Conservation (phyloP, 768 basidiomycete genomes). For the Pleurotus cornucopiae region DNA sequence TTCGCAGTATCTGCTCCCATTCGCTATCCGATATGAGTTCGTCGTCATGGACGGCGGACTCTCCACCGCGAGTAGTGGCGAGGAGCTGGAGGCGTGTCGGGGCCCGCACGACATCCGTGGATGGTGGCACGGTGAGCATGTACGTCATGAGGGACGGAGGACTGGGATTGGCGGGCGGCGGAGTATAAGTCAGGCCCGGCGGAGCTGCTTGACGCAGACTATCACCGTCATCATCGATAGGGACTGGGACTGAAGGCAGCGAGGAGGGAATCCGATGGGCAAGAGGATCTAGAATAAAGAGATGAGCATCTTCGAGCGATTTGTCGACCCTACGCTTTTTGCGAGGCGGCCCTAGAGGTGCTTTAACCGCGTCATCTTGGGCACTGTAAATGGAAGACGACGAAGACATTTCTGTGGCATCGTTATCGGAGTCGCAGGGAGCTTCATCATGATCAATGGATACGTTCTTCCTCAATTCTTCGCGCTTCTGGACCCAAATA, state of each 20-base stretch:
- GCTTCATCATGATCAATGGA: conserved; percentile 32
- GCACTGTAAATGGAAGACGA: not conserved
- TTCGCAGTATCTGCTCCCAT: conserved; percentile 55
- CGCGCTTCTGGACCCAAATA: conserved; percentile 43
- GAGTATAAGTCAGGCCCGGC: not conserved
- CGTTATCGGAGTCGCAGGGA: conserved; percentile 12
- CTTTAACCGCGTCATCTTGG: conserved; percentile 8
- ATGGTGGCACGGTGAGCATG: conserved; percentile 43
- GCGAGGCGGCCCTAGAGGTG: conserved; percentile 8
- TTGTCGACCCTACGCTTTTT: conserved; percentile 28
- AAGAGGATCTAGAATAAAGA: conserved; percentile 59
- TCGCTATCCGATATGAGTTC: conserved; percentile 72
- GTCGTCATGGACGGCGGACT: conserved; percentile 53
- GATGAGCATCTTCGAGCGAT: conserved; percentile 42
- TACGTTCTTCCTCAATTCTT: conserved; percentile 29
- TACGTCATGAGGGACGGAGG: conserved; percentile 42
- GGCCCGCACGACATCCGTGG: conserved; percentile 20
- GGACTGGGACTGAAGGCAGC: not conserved
- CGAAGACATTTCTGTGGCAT: conserved; percentile 5
- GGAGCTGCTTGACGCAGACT: too few relatives aligned
- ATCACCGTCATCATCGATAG: not conserved
- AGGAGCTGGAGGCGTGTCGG: conserved; percentile 71
- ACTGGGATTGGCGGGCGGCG: conserved; percentile 7
- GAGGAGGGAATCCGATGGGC: conserved; percentile 22
- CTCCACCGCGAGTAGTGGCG: conserved; percentile 52